phyloP scores from a whole-genome alignment of 2,329 filamentous ascomycete genomes.

The Thielaviopsis ethacetica region DNA sequence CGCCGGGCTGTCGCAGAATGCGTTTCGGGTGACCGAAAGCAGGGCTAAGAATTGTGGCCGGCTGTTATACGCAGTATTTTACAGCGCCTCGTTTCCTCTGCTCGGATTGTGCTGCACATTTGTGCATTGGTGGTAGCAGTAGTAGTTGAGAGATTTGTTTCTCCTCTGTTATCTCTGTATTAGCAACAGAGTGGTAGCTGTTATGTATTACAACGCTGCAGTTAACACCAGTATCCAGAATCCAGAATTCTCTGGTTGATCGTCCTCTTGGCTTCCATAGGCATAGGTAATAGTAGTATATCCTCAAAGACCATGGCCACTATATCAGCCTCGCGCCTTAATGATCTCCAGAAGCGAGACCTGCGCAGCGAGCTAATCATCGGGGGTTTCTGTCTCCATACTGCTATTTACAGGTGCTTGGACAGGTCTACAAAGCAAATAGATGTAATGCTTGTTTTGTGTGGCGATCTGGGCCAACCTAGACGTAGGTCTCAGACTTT shows the following conservation, averaged over 20 bases:
- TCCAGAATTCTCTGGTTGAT: not conserved
- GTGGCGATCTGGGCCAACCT: not conserved
- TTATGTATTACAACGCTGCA: not conserved
- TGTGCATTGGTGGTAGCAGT: not conserved
- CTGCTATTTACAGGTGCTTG: not conserved
- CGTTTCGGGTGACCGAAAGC: not conserved
- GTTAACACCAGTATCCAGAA: not conserved
- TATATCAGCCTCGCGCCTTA: not conserved
- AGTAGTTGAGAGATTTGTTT: not conserved
- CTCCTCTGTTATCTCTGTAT: not conserved
- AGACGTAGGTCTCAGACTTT: not conserved
- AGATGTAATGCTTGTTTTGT: not conserved
- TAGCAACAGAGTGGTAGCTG: not conserved
- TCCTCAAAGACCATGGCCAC: not conserved
- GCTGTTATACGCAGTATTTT: not conserved
- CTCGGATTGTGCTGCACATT: not conserved
- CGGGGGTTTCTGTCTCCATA: not conserved
- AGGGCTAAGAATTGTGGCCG: not conserved
- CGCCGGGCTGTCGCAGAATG: not conserved
- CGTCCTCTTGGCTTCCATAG: not conserved
- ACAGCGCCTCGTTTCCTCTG: not conserved
- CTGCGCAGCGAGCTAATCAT: not conserved
- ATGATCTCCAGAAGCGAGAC: not conserved
- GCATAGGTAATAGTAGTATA: too few species aligned
- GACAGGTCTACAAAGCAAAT: not conserved